Conservation (phyloP, 1,139 yeast genomes). For the Blastobotrys serpentis region DNA sequence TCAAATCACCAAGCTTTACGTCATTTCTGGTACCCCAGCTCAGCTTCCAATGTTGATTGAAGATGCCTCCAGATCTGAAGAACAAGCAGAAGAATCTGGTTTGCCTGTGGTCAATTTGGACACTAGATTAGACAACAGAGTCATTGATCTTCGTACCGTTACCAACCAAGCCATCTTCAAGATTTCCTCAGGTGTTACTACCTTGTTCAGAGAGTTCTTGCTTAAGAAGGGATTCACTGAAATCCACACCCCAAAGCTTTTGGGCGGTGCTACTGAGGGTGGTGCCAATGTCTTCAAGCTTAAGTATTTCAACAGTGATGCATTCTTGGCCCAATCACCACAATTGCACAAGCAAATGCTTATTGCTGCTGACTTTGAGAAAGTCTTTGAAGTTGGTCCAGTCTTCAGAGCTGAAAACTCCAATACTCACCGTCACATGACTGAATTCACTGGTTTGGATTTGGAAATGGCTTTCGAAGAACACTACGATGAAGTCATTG, state of each 20-base stretch:
- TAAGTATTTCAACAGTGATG: conserved; percentile 86
- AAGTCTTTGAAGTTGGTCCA: conserved; percentile 93
- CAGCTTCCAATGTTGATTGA: conserved; percentile 92
- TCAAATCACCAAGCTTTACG: conserved; percentile 66
- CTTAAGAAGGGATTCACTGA: conserved; percentile 69
- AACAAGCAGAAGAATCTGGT: conserved; percentile 88
- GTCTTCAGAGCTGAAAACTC: conserved; percentile 99
- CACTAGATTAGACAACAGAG: conserved; percentile 92
- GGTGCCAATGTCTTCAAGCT: conserved; percentile 96
- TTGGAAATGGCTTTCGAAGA: conserved; percentile 98
- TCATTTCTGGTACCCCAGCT: conserved; percentile 85
- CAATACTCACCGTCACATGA: conserved; percentile 98
- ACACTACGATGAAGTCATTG: conserved; percentile 94
- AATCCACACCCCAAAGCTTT: conserved; percentile 91
- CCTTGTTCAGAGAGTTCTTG: conserved; percentile 85
- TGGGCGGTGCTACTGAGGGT: conserved; percentile 96
- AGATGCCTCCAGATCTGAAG: conserved; percentile 94
- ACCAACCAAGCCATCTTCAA: conserved; percentile 97
- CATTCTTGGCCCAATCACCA: conserved; percentile 96
- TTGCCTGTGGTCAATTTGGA: conserved; percentile 94
- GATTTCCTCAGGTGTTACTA: conserved; percentile 86
- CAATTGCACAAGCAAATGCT: conserved; percentile 97
- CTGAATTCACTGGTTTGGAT: conserved; percentile 96
- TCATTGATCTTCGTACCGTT: conserved; percentile 91
- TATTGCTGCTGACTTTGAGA: conserved; percentile 96